These are phyloP conservation scores for Botrytis sinoallii DNA, from an alignment of 2,329 filamentous ascomycete genomes.

Conservation along the genomic window DNA sequence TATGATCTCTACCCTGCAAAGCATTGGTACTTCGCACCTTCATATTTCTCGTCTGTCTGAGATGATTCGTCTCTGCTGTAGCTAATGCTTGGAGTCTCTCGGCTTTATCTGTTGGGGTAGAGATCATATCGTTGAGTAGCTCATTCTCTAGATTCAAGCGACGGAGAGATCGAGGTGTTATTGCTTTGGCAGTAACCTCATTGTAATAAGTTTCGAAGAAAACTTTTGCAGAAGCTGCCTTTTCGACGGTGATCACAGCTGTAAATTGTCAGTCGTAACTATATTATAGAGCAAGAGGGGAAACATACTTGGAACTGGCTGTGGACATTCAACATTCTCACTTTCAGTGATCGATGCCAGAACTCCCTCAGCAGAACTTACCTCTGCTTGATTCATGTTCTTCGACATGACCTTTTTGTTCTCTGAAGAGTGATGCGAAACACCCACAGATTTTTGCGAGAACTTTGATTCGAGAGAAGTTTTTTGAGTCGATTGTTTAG, in stretches of 20 bases:
- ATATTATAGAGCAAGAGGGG: not conserved
- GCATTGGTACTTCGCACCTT: constrained; percentile 53
- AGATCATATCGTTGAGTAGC: constrained; percentile 49
- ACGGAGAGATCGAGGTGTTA: constrained; percentile 59
- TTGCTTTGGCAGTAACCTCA: constrained; percentile 54
- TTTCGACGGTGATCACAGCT: constrained; percentile 64
- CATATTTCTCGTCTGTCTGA: constrained; percentile 69
- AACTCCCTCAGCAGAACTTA: constrained; percentile 27
- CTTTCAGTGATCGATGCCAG: constrained; percentile 35
- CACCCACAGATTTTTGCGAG: constrained; percentile 34
- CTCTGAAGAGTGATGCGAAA: constrained; percentile 34
- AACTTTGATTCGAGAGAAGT: constrained; percentile 43
- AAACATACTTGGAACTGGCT: constrained; percentile 34
- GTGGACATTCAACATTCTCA: constrained; percentile 23
- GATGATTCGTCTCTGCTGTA: constrained; percentile 66
- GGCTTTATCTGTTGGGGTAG: constrained; percentile 49
- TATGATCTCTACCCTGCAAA: constrained; percentile 44
- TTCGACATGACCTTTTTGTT: constrained; percentile 31
- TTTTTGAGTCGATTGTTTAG: constrained; percentile 35
- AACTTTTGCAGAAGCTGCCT: constrained; percentile 75
- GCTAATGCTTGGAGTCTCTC: constrained; percentile 57
- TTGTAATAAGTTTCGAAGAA: constrained; percentile 85
- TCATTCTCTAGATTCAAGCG: constrained; percentile 60
- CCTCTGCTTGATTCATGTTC: constrained; percentile 23
- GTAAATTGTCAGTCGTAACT: not conserved